These are phyloP conservation scores for Lumnitzera racemosa DNA, from an alignment of 345 rosid species.

Conservation along the genomic window DNA sequence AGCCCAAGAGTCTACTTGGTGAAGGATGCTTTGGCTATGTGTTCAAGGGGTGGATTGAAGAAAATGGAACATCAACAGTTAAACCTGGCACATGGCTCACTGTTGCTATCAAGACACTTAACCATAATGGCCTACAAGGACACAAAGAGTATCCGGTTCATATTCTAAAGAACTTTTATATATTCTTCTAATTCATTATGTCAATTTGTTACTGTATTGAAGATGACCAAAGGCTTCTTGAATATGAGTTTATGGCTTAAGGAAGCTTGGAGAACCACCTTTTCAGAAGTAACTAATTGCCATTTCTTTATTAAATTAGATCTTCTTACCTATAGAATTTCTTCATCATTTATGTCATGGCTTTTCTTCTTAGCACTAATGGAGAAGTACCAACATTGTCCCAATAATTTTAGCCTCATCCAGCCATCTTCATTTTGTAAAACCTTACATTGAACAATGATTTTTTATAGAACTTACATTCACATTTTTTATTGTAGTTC, in stretches of 20 bases:
- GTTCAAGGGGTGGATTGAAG: slow-evolving; percentile 5
- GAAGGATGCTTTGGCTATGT: neutral
- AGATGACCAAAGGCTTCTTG: neutral
- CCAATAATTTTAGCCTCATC: no score
- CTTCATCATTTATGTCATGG: no score
- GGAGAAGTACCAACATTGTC: no score
- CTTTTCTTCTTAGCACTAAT: no score
- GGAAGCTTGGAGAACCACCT: neutral
- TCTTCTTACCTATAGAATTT: no score
- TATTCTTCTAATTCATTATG: neutral
- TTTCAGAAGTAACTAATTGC: slow-evolving; percentile 1
- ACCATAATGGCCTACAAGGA: accelerated
- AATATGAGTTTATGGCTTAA: slow-evolving; percentile 2
- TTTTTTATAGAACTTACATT: no score
- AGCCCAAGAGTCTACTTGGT: neutral
- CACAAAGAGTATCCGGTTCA: slow-evolving; percentile 3
- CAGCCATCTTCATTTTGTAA: no score
- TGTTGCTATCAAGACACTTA: neutral
- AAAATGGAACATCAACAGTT: neutral
- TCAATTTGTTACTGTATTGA: slow-evolving; percentile 1
- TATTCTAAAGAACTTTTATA: neutral
- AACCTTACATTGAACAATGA: no score
- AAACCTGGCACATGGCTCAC: neutral
- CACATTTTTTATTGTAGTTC: no score
- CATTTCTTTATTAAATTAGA: neutral